Percentiles rank a stretch among this genome's conserved stretches.
Conservation (phyloP, 2,329 filamentous ascomycete species). For the Fusarium armeniacum region DNA sequence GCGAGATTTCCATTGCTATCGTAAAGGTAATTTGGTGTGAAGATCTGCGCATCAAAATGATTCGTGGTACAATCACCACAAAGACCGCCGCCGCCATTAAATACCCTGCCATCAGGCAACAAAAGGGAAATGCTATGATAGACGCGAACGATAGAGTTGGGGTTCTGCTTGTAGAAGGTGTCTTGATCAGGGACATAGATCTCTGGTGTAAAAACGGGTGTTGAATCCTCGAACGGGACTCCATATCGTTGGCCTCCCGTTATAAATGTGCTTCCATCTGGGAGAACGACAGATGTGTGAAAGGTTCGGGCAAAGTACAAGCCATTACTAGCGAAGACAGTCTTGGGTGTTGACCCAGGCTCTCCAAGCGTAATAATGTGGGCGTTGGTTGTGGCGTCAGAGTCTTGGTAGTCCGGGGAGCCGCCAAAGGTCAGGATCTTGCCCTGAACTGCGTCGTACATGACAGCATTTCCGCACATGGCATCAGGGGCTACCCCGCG, state of each 20-base stretch:
- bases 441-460: constrained; percentile 71
- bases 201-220: constrained; percentile 23
- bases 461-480: constrained; percentile 69
- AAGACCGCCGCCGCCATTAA: constrained; percentile 32
- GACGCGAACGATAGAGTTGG: constrained; percentile 20
- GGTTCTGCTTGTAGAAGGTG: constrained; percentile 26
- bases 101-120: constrained; percentile 25
- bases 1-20: constrained; percentile 13
- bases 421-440: constrained; percentile 70
- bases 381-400: constrained; percentile 59
- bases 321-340: constrained; percentile 10
- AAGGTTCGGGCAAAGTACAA: constrained; percentile 55
- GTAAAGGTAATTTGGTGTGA: constrained; percentile 31
- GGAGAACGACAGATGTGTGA: constrained; percentile 63
- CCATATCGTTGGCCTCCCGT: constrained; percentile 56
- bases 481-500: constrained; percentile 58
- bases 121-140: constrained; percentile 31
- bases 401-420: constrained; percentile 60
- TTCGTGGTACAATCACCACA: constrained; percentile 20
- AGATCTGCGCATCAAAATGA: constrained; percentile 41
- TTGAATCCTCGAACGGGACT: constrained; percentile 26
- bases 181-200: constrained; percentile 23
- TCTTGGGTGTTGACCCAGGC: not conserved
- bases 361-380: constrained; percentile 64
- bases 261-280: constrained; percentile 63